Evolutionary conservation across 192 early-diverging fungal genomes (phyloP).

Genomic region (Geranomyces michiganensis): DNA sequence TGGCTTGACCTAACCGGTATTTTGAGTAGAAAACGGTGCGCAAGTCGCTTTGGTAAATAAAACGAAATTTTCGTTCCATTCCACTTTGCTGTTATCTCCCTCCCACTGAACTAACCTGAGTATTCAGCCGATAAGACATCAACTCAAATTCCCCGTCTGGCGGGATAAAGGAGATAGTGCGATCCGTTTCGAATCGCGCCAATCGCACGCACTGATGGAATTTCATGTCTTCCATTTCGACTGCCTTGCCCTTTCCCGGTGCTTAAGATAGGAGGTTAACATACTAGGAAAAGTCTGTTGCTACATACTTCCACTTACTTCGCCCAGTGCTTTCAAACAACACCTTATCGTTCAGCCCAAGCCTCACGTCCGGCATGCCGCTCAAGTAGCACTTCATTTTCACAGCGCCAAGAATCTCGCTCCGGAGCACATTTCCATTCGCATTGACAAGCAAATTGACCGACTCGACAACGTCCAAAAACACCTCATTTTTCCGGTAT

Average conservation of each 20-base stretch:
- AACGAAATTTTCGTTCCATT: too few species aligned
- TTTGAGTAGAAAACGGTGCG: too few species aligned
- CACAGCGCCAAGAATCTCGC: conserved; percentile 89
- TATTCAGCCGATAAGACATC: conserved; percentile 85
- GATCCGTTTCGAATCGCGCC: conserved; percentile 91
- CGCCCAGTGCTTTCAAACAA: conserved; percentile 91
- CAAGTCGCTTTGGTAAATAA: too few species aligned
- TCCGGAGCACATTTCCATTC: conserved; percentile 85
- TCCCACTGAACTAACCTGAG: conserved; percentile 53
- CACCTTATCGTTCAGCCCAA: conserved; percentile 96
- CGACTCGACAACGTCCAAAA: conserved; percentile 98
- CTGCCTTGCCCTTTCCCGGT: conserved; percentile 48
- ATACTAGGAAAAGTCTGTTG: too few species aligned
- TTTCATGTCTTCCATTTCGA: conserved; percentile 97
- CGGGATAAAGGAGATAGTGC: conserved; percentile 98
- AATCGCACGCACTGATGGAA: conserved; percentile 99
- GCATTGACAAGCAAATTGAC: conserved; percentile 90
- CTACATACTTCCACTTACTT: conserved; percentile 51
- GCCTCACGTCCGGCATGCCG: conserved; percentile 96
- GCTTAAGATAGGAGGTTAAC: not conserved
- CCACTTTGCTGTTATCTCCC: conserved; percentile 16
- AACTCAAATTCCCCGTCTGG: conserved; percentile 98
- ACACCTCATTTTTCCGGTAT: conserved; percentile 99
- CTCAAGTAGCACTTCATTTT: conserved; percentile 96
- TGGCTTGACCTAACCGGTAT: conserved; percentile 88